Percentiles rank a stretch among this genome's conserved stretches.
phyloP scores from a whole-genome alignment of 768 basidiomycete genomes.

The Russula lepida region DNA sequence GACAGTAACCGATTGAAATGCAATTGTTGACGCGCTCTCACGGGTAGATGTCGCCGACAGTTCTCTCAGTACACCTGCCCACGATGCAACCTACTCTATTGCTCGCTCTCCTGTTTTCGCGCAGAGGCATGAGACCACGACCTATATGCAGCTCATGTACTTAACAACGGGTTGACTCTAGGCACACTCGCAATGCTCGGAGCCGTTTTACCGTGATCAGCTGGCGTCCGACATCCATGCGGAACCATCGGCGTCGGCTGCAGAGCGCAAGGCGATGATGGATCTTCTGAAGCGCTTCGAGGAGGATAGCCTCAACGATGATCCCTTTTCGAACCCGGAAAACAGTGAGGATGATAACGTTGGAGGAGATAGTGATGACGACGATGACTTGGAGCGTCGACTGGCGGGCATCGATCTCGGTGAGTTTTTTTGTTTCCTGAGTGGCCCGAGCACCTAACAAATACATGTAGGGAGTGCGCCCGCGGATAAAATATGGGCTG shows the following conservation, averaged over 20 bases:
- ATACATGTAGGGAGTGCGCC: conserved; percentile 43
- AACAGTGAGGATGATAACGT: conserved; percentile 31
- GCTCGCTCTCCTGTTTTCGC: conserved; percentile 72
- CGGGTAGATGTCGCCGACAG: conserved; percentile 59
- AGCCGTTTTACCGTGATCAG: conserved; percentile 72
- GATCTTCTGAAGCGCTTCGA: conserved; percentile 66
- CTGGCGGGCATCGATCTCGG: conserved; percentile 56
- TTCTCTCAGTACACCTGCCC: conserved; percentile 78
- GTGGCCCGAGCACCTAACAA: background rate
- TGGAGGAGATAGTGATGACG: conserved; percentile 21
- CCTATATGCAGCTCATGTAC: background rate
- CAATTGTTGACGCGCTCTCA: background rate
- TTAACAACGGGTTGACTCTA: conserved; percentile 11
- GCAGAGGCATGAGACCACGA: conserved; percentile 28
- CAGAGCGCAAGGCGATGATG: conserved; percentile 60
- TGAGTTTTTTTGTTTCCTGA: conserved; percentile 26
- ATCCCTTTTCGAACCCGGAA: conserved; percentile 30
- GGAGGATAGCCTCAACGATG: conserved; percentile 42
- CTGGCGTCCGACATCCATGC: conserved; percentile 54
- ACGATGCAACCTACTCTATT: conserved; percentile 72
- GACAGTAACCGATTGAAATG: background rate
- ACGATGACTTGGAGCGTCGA: conserved; percentile 39
- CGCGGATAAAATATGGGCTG: conserved; percentile 49
- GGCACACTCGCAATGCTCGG: conserved; percentile 71
- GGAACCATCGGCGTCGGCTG: conserved; percentile 43